Conservation (phyloP, 768 basidiomycete species). For the Asterophora parasitica region DNA sequence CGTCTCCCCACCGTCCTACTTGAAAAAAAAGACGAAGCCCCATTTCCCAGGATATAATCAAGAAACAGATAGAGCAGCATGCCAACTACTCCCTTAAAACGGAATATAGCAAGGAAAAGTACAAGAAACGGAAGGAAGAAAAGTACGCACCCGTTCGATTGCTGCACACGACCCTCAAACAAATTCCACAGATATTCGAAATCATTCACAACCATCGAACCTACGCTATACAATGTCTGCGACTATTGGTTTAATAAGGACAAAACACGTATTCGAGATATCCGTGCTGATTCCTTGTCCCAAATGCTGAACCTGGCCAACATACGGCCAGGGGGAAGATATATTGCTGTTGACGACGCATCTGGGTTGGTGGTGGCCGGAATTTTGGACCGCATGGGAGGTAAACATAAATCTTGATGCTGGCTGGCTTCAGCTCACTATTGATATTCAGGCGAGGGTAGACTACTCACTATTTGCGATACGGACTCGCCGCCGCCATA, state of each 20-base stretch:
- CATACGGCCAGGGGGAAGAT: conserved; percentile 80
- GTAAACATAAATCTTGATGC: conserved; percentile 30
- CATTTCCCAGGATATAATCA: conserved; percentile 81
- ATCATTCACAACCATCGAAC: conserved; percentile 81
- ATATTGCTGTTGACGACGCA: conserved; percentile 88
- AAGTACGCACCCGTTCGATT: conserved; percentile 49
- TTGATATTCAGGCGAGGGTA: conserved; percentile 59
- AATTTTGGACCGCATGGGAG: conserved; percentile 83
- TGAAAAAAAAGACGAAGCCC: conserved; percentile 12
- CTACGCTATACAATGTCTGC: conserved; percentile 82
- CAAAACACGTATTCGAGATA: conserved; percentile 71
- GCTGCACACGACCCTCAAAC: not conserved
- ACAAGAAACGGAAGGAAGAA: conserved; percentile 92
- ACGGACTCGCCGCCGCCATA: conserved; percentile 92
- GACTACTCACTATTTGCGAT: conserved; percentile 80
- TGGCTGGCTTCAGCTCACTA: not conserved
- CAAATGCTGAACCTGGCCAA: conserved; percentile 85
- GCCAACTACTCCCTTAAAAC: conserved; percentile 92
- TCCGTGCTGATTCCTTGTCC: conserved; percentile 84
- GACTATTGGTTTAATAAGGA: conserved; percentile 88
- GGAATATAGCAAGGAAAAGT: conserved; percentile 98
- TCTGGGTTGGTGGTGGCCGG: conserved; percentile 85
- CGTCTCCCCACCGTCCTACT: conserved; percentile 17
- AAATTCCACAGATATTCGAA: conserved; percentile 67
- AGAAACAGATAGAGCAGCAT: conserved; percentile 89